phyloP scores from a whole-genome alignment of 2,329 filamentous ascomycete species.

The Arthroderma sp. region DNA sequence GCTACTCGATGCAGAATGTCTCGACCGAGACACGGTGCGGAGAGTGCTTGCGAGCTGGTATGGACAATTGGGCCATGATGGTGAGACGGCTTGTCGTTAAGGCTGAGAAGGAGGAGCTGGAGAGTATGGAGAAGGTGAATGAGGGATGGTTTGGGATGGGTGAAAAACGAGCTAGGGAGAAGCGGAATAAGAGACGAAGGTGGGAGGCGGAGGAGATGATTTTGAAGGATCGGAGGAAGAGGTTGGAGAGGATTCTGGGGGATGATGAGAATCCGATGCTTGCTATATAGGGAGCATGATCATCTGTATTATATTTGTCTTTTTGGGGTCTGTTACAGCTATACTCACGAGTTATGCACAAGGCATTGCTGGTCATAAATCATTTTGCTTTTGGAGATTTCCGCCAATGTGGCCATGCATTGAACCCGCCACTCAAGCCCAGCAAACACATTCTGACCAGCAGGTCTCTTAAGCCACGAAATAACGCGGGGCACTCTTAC shows the following conservation, averaged over 20 bases:
- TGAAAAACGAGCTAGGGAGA: constrained; percentile 16
- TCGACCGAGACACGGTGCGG: constrained; percentile 50
- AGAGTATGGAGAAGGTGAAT: constrained; percentile 21
- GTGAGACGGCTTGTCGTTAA: constrained; percentile 47
- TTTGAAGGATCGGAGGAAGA: constrained; percentile 22
- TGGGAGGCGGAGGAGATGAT: constrained; percentile 31
- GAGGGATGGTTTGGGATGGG: constrained; percentile 24
- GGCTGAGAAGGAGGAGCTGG: constrained; percentile 24
- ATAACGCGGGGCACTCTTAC: too few species aligned
- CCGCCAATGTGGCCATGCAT: too few species aligned
- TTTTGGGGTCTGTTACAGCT: too few species aligned
- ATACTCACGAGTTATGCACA: too few species aligned
- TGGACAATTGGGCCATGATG: constrained; percentile 77
- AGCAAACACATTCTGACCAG: too few species aligned
- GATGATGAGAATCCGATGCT: constrained; percentile 2
- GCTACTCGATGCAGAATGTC: constrained; percentile 13
- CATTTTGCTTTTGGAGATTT: too few species aligned
- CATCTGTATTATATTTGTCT: neutral
- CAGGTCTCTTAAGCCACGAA: too few species aligned
- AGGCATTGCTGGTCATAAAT: too few species aligned
- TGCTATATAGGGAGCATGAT: neutral
- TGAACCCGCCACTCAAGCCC: too few species aligned
- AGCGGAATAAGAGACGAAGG: constrained; percentile 19
- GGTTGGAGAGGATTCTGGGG: constrained; percentile 7
- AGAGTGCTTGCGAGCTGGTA: constrained; percentile 61